phyloP scores from a whole-genome alignment of 2,329 filamentous ascomycete species.

The Magnaporthales sp. region DNA sequence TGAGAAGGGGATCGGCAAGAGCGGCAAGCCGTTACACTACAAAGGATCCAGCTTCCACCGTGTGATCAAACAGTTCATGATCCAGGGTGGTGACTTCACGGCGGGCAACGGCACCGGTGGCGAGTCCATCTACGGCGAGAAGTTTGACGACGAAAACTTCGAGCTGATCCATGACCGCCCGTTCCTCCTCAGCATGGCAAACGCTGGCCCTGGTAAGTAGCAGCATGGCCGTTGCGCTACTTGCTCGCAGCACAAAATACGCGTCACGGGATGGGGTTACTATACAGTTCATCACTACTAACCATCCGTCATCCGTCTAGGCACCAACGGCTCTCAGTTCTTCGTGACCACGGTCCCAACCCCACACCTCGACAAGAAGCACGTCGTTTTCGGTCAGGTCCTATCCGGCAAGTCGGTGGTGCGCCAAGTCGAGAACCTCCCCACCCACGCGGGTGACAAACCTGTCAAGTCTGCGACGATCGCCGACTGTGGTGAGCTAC shows the following conservation, averaged over 20 bases:
- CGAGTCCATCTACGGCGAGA: constrained; percentile 94
- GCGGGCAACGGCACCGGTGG: constrained; percentile 89
- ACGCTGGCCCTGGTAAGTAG: constrained; percentile 74
- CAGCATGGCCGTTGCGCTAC: neutral
- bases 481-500: constrained; percentile 76
- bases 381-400: constrained; percentile 95
- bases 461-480: constrained; percentile 67
- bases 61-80: constrained; percentile 98
- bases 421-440: constrained; percentile 79
- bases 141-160: constrained; percentile 97
- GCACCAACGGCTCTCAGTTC: constrained; percentile 96
- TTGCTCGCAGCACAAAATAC: neutral
- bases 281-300: neutral
- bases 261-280: neutral
- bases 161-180: constrained; percentile 83
- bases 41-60: constrained; percentile 92
- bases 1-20: constrained; percentile 78
- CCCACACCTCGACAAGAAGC: constrained; percentile 85
- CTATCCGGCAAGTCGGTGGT: constrained; percentile 87
- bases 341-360: constrained; percentile 96
- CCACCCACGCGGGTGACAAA: constrained; percentile 68
- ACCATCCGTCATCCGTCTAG: constrained; percentile 26
- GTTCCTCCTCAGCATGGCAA: constrained; percentile 95
- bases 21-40: constrained; percentile 82
- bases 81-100: constrained; percentile 96